Evolutionary conservation across 2,329 filamentous ascomycete genomes (phyloP).

Genomic region (Aspergillus fumigatus): DNA sequence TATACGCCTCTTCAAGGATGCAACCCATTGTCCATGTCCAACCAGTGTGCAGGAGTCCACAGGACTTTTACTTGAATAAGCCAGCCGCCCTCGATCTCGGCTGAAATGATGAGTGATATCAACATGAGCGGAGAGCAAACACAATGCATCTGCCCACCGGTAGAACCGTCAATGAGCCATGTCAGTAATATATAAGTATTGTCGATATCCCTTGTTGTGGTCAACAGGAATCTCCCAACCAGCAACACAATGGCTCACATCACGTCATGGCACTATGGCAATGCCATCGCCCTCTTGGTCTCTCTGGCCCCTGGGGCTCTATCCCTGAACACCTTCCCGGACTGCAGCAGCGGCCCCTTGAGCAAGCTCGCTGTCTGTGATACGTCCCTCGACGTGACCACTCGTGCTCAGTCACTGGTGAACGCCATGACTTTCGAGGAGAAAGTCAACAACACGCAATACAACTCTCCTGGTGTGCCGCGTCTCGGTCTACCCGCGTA

Average conservation of each 20-base stretch:
- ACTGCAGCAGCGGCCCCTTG: constrained; percentile 47
- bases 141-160: too few species aligned
- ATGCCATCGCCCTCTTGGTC: background rate
- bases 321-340: constrained; percentile 36
- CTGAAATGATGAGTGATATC: background rate
- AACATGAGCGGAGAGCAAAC: background rate
- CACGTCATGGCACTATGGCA: background rate
- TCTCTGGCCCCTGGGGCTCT: background rate
- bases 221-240: background rate
- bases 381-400: constrained; percentile 30
- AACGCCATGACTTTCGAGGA: constrained; percentile 45
- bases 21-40: background rate
- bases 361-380: constrained; percentile 49
- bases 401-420: constrained; percentile 42
- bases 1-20: too few species aligned
- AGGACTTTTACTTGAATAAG: background rate
- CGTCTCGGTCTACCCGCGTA: constrained; percentile 55
- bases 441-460: constrained; percentile 50
- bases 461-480: constrained; percentile 45
- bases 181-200: background rate
- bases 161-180: too few species aligned
- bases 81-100: background rate
- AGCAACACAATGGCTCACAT: background rate
- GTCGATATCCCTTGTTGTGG: background rate
- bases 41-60: background rate